Percentiles rank a stretch among this genome's conserved stretches.
Conservation (phyloP, 345 rosid species). For the Erodium maritimum region DNA sequence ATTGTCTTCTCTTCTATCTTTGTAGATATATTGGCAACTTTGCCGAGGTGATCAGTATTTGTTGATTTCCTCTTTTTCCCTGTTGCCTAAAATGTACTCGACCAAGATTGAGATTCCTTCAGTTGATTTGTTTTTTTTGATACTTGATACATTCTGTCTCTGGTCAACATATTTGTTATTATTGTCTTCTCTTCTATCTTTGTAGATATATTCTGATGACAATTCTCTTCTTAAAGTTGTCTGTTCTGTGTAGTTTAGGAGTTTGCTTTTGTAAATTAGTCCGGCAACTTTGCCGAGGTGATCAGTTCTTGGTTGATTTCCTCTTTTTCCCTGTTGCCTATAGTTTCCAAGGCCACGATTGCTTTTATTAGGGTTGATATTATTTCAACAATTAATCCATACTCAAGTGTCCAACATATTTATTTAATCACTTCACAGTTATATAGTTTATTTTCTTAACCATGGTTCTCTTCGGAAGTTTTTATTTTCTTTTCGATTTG, state of each 20-base stretch:
- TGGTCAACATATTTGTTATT: not conserved
- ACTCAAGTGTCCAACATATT: conserved; percentile 3
- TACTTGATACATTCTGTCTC: not conserved
- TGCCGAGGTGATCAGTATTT: not conserved
- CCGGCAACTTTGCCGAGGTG: conserved; percentile 24
- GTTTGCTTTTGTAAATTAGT: not conserved
- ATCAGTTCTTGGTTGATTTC: conserved; percentile 16
- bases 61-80: not conserved
- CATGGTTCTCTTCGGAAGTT: no score
- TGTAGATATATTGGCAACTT: conserved; percentile 27
- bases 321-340: conserved; percentile 24
- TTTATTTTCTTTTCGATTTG: not conserved
- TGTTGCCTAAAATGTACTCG: not conserved
- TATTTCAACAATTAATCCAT: not conserved
- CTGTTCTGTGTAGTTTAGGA: not conserved
- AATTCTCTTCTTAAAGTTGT: not conserved
- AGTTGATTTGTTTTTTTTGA: not conserved
- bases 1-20: no score
- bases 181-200: no score
- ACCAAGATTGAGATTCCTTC: not conserved
- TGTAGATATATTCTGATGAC: no score
- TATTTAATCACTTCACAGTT: no score
- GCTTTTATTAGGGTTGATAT: not conserved
- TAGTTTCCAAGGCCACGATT: conserved; percentile 5
- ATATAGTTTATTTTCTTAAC: no score